Base-by-base conservation (phyloP, 2,329 filamentous ascomycete species). In the Alternaria incomplexa region DNA sequence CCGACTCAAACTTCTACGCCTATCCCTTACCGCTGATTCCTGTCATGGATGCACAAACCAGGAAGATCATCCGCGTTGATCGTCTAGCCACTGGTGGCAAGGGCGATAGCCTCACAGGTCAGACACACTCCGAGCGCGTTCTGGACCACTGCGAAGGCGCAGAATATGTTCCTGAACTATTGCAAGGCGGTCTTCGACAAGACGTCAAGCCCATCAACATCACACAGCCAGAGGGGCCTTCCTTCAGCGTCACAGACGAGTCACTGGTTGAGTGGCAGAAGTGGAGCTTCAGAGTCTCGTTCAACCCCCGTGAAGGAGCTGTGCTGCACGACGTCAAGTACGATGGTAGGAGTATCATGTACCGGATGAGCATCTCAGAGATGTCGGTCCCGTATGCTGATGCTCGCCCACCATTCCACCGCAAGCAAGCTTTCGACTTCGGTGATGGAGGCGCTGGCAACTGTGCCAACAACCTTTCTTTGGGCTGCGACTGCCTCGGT, bases 241-340 rank as follows among this genome's bases (percentile, higher is more conserved):
- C 88, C 2, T 93, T 93, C 78, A 82, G 79, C 0, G 83, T 91
- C 10, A 81, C 75, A 2, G 77, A 83, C 25, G 79, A 83, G 26
- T 80, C 77, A 15, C 68, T 82, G 5, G 77, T 84, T 11, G 79
- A 83, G 45, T 84, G 82, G 82, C 81, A 84, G 70, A 83, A 83
- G 68, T 84, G 82, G 82, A 60, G 77, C 22, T 79, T 81, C 67
- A 72, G 79, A 23, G 76, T 80, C 4, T 79, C 77, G 0, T 81
- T 80, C 69, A 81, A 79, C 48, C 73, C 76, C 11, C 74, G 79
- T 12, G 79, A 93, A 76, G 90, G 91, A 8, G 86, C 88, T 9
- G 89, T 91, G 3, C 82, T 93, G 4, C 89, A 93, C 90, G 89
- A 93, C 68, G 80, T 93, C 15, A 84, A 85, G 71, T 93, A 91